Evolutionary conservation across 352 stramenopile genomes (phyloP).

Genomic region (Saprolegnia parasitica): DNA sequence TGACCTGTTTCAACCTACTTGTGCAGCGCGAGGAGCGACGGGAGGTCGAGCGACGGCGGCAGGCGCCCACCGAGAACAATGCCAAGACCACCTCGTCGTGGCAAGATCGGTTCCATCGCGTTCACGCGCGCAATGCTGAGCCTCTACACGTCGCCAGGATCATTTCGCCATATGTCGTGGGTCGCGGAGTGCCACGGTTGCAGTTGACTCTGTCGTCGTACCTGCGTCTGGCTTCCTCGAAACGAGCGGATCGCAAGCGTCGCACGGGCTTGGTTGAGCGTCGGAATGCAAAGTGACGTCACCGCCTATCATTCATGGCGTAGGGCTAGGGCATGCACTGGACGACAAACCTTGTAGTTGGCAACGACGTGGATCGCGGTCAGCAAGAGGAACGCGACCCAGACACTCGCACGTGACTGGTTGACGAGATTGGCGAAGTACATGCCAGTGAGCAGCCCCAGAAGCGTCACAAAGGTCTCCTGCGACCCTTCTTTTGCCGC

Average conservation of each 20-base stretch:
- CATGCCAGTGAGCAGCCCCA: constrained; percentile 88
- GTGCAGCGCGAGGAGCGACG: constrained; percentile 45
- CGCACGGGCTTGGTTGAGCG: constrained; percentile 75
- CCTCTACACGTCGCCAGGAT: constrained; percentile 24
- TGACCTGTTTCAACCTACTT: not conserved
- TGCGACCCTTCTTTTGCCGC: constrained; percentile 94
- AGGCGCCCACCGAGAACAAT: constrained; percentile 45
- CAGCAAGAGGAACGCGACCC: constrained; percentile 89
- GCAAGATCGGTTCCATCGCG: constrained; percentile 47
- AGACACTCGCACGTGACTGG: constrained; percentile 57
- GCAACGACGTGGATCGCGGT: constrained; percentile 91
- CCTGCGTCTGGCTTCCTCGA: constrained; percentile 23
- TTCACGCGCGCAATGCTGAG: constrained; percentile 64
- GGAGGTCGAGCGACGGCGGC: constrained; percentile 39
- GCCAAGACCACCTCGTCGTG: too few relatives aligned
- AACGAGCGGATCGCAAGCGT: constrained; percentile 57
- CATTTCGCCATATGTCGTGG: too few relatives aligned
- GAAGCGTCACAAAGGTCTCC: constrained; percentile 92
- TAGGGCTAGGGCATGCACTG: not conserved
- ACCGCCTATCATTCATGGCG: constrained; percentile 10
- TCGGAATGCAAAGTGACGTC: constrained; percentile 52
- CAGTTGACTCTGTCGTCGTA: not conserved
- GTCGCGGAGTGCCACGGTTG: too few relatives aligned
- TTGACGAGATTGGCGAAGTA: constrained; percentile 78
- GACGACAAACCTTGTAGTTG: constrained; percentile 77